Conservation (phyloP, 352 stramenopile species). For the Phytophthora pini region DNA sequence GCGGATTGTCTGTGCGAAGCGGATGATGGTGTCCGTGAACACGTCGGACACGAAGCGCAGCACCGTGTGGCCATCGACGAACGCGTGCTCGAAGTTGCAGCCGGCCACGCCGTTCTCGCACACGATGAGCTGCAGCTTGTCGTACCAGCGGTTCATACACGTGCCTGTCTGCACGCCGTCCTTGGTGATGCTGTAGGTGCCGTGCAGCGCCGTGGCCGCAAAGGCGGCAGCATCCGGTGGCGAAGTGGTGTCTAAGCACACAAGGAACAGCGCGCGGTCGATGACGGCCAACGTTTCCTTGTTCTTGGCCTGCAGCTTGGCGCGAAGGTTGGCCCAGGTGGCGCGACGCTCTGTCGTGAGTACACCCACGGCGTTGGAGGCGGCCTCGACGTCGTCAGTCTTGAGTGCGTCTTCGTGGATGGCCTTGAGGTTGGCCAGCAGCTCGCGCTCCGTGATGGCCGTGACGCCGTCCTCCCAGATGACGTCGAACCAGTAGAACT, state of each 20-base stretch:
- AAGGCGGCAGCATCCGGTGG: slow-evolving; percentile 81
- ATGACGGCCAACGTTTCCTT: slow-evolving; percentile 89
- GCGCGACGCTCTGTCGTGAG: slow-evolving; percentile 92
- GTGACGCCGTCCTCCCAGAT: slow-evolving; percentile 87
- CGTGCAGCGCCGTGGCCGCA: slow-evolving; percentile 90
- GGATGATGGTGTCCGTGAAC: slow-evolving; percentile 92
- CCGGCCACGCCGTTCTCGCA: slow-evolving; percentile 94
- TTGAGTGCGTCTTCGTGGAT: slow-evolving; percentile 90
- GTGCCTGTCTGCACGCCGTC: slow-evolving; percentile 85
- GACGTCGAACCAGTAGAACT: slow-evolving; percentile 97
- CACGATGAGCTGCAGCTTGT: slow-evolving; percentile 97
- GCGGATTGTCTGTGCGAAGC: slow-evolving; percentile 95
- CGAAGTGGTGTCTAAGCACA: slow-evolving; percentile 94
- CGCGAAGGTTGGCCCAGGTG: slow-evolving; percentile 90
- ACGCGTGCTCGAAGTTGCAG: slow-evolving; percentile 98
- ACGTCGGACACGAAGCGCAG: slow-evolving; percentile 90
- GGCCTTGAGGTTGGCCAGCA: slow-evolving; percentile 91
- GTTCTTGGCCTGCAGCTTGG: slow-evolving; percentile 77
- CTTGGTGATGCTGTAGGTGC: slow-evolving; percentile 89
- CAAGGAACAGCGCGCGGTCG: slow-evolving; percentile 94
- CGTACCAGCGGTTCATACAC: slow-evolving; percentile 98
- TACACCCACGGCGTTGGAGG: slow-evolving; percentile 85
- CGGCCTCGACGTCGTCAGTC: slow-evolving; percentile 58
- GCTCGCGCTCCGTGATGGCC: slow-evolving; percentile 91
- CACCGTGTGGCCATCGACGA: slow-evolving; percentile 97